A percentile compares a stretch with the other conserved stretches of the same genome.
Evolutionary conservation across 2,329 filamentous ascomycete genomes (phyloP).

Genomic region (Xylariaceae sp.): DNA sequence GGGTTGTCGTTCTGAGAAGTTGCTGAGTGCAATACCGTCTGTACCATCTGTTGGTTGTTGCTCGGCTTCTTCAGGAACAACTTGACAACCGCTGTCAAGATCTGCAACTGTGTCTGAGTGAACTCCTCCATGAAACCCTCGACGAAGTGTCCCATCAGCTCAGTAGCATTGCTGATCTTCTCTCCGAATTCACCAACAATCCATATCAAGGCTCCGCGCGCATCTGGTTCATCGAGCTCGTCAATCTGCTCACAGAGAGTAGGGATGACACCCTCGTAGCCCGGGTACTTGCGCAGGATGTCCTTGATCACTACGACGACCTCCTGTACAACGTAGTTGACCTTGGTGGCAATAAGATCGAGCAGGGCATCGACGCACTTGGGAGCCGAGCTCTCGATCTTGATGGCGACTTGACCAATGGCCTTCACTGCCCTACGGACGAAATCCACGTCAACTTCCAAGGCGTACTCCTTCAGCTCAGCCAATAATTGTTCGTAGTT

Average conservation of each 20-base stretch:
- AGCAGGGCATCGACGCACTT: constrained; percentile 92
- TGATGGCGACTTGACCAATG: constrained; percentile 97
- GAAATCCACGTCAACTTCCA: constrained; percentile 99
- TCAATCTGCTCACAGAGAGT: constrained; percentile 96
- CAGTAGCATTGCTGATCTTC: constrained; percentile 97
- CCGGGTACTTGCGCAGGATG: constrained; percentile 94
- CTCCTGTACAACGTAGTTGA: constrained; percentile 98
- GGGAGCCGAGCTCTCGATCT: constrained; percentile 91
- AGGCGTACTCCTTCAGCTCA: constrained; percentile 92
- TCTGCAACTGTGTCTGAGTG: constrained; percentile 97
- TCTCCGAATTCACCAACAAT: constrained; percentile 98
- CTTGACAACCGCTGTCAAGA: constrained; percentile 94
- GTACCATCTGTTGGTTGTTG: constrained; percentile 82
- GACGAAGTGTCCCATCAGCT: constrained; percentile 86
- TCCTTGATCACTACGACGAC: constrained; percentile 99
- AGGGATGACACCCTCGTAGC: constrained; percentile 96
- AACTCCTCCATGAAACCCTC: constrained; percentile 96
- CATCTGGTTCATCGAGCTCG: constrained; percentile 89
- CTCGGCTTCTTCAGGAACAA: constrained; percentile 95
- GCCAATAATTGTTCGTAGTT: constrained; percentile 93
- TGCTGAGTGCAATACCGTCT: constrained; percentile 87
- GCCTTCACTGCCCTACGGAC: constrained; percentile 90
- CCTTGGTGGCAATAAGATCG: constrained; percentile 93
- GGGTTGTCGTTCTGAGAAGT: constrained; percentile 96
- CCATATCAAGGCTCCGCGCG: constrained; percentile 89